Evolutionary conservation across 1,139 yeast genomes (phyloP).

Genomic region (Pichia sp.): DNA sequence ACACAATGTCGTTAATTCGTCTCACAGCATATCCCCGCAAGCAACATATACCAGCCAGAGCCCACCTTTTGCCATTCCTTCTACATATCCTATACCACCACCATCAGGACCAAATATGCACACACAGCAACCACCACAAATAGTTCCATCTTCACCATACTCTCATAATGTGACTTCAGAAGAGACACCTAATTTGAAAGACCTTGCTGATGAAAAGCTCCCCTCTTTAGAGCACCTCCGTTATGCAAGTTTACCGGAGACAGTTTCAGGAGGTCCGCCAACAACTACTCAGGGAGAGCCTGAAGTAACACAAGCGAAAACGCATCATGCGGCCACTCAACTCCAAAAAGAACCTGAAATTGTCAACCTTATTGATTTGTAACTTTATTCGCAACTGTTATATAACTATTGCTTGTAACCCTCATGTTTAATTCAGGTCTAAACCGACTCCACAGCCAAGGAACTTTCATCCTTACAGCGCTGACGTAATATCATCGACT

Average conservation of each 20-base stretch:
- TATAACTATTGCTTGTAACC: too few species aligned
- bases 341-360: conserved; percentile 8
- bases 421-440: too few species aligned
- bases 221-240: neutral
- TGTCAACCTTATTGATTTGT: conserved; percentile 13
- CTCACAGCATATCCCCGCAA: neutral
- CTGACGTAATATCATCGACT: neutral
- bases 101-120: neutral
- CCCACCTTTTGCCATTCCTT: neutral
- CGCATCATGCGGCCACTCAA: neutral
- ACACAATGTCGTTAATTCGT: neutral
- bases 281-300: neutral
- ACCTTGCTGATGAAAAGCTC: neutral
- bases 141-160: neutral
- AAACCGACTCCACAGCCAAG: too few species aligned
- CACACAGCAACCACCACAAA: neutral
- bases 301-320: neutral
- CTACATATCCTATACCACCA: neutral
- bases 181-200: neutral
- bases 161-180: neutral
- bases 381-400: neutral
- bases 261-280: neutral
- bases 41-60: neutral
- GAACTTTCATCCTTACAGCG: neutral
- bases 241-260: neutral